Percentiles rank a stretch among this genome's conserved stretches.
Conservation (phyloP, 2,329 filamentous ascomycete species). For the Verticillium isaacii region DNA sequence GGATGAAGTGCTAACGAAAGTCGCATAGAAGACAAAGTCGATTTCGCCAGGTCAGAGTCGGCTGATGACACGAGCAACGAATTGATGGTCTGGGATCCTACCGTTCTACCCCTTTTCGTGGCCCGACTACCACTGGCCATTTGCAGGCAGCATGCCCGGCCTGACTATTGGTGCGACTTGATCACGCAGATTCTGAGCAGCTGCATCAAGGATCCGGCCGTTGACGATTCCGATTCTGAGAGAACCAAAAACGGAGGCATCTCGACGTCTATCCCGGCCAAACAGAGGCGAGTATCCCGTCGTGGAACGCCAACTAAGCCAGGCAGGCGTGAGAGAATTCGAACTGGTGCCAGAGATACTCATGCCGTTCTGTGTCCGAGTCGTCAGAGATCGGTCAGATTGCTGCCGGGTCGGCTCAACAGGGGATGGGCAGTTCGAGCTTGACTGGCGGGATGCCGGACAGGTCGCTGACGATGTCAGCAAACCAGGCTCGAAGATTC, state of each 20-base stretch:
- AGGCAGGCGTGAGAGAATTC: too few species aligned
- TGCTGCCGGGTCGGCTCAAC: constrained; percentile 4
- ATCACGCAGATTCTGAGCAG: constrained; percentile 14
- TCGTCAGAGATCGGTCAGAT: constrained; percentile 9
- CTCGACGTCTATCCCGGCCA: constrained; percentile 7
- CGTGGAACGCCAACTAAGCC: background rate
- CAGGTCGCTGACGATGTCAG: constrained; percentile 4
- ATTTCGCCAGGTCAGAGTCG: constrained; percentile 23
- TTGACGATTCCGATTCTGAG: constrained; percentile 1
- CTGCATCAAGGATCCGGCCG: constrained; percentile 14
- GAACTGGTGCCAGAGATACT: too few species aligned
- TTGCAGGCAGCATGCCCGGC: constrained; percentile 26
- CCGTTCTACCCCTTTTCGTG: too few species aligned
- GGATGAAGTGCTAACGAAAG: too few species aligned
- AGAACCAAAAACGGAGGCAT: constrained; percentile 8
- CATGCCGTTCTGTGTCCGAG: background rate
- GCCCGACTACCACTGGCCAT: background rate
- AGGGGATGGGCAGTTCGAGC: constrained; percentile 11
- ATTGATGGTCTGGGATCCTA: background rate
- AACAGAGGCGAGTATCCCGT: constrained; percentile 6
- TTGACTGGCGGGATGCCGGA: constrained; percentile 2
- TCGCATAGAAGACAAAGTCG: constrained; percentile 16
- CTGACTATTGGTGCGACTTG: constrained; percentile 26
- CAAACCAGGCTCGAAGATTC: too few species aligned
- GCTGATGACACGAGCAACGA: constrained; percentile 17